Evolutionary conservation across 1,139 yeast species (phyloP).

Genomic region (Yamadazyma pseudoaaseri): DNA sequence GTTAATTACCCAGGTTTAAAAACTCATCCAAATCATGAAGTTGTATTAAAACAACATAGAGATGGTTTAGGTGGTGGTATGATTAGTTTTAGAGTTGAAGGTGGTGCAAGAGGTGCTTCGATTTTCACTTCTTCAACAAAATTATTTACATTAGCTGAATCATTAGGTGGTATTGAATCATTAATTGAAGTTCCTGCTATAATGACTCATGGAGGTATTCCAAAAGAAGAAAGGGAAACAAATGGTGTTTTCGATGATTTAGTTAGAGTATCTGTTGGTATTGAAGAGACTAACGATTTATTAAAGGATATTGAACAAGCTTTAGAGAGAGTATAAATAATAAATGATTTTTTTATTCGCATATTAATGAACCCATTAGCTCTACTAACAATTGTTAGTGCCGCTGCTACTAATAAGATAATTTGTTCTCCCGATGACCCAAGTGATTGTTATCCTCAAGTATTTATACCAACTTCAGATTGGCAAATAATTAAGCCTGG

Average conservation of each 20-base stretch:
- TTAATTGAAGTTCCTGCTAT: slow-evolving; percentile 86
- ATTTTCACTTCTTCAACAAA: slow-evolving; percentile 72
- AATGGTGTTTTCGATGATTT: slow-evolving; percentile 83
- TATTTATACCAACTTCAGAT: slow-evolving; percentile 58
- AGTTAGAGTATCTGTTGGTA: slow-evolving; percentile 82
- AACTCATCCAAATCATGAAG: slow-evolving; percentile 60
- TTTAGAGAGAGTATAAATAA: slow-evolving; percentile 32
- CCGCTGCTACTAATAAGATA: slow-evolving; percentile 12
- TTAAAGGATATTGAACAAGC: slow-evolving; percentile 75
- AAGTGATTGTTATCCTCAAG: slow-evolving; percentile 58
- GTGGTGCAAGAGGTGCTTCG: slow-evolving; percentile 78
- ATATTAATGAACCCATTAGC: background rate
- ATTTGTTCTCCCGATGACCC: slow-evolving; percentile 49
- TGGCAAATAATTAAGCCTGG: slow-evolving; percentile 72
- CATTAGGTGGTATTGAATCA: slow-evolving; percentile 88
- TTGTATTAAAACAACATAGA: slow-evolving; percentile 75
- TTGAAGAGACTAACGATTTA: slow-evolving; percentile 80
- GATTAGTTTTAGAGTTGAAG: slow-evolving; percentile 83
- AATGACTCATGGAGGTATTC: slow-evolving; percentile 93
- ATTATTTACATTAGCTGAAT: slow-evolving; percentile 83
- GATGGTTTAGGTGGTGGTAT: slow-evolving; percentile 90
- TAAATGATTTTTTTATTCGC: background rate
- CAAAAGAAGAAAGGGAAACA: slow-evolving; percentile 74
- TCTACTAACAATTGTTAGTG: background rate
- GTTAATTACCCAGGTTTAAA: slow-evolving; percentile 85